Percentiles rank a stretch among this genome's conserved stretches.
These are phyloP conservation scores for Phyllosticta paracitricarpa DNA, from an alignment of 2,329 filamentous ascomycete species.

Conservation along the genomic window DNA sequence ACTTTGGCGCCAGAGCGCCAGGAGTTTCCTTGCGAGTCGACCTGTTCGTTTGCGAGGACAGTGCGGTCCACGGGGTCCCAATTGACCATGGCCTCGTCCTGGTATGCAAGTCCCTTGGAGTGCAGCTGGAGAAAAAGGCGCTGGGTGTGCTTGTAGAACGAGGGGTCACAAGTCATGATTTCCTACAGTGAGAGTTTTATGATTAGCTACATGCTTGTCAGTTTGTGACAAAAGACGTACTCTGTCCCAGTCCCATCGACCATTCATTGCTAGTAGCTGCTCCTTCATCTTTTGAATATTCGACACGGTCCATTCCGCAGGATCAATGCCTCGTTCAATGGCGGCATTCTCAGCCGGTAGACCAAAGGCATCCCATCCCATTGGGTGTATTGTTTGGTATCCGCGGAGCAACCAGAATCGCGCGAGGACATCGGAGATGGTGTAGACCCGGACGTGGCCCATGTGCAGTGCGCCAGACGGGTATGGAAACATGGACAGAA, in stretches of 20 bases:
- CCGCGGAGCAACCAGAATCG: conserved; percentile 68
- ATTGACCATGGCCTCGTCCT: conserved; percentile 75
- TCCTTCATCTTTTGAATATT: conserved; percentile 82
- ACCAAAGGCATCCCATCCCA: conserved; percentile 92
- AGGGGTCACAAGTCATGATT: conserved; percentile 71
- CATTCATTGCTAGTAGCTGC: conserved; percentile 70
- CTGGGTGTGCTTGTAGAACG: conserved; percentile 85
- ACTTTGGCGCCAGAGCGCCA: conserved; percentile 84
- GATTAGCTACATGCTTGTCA: conserved; percentile 18
- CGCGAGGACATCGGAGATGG: conserved; percentile 77
- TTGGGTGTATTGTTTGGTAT: conserved; percentile 69
- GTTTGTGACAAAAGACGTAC: conserved; percentile 40
- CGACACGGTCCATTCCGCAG: conserved; percentile 64
- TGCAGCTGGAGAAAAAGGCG: conserved; percentile 71
- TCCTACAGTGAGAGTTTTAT: conserved; percentile 45
- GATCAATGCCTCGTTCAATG: conserved; percentile 69
- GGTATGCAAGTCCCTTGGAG: conserved; percentile 67
- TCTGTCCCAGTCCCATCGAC: conserved; percentile 70
- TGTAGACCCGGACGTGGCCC: conserved; percentile 80
- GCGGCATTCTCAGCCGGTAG: conserved; percentile 87
- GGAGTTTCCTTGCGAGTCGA: conserved; percentile 74
- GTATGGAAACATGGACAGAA: conserved; percentile 89
- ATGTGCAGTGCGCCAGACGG: conserved; percentile 80
- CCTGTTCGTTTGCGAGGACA: conserved; percentile 85
- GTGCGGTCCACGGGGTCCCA: conserved; percentile 86